These are phyloP conservation scores for Mortierella sp. DNA, from an alignment of 371 early-diverging fungal species.

Conservation along the genomic window DNA sequence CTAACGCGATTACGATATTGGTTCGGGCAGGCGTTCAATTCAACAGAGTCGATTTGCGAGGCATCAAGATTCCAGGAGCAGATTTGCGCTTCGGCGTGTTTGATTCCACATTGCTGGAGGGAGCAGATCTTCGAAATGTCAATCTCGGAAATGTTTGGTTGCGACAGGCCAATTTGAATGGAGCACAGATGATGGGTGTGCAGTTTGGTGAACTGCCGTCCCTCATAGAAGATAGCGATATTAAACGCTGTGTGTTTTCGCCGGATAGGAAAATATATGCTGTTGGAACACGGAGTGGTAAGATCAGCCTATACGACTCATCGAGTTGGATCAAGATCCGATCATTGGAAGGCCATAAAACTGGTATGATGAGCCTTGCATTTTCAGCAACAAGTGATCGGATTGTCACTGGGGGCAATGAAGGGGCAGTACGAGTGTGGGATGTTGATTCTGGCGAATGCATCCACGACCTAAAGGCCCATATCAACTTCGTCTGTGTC, in stretches of 20 bases:
- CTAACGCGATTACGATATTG: slow-evolving; percentile 30
- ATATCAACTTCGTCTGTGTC: not conserved
- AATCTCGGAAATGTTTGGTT: slow-evolving; percentile 6
- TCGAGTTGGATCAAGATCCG: slow-evolving; percentile 1
- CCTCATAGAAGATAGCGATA: slow-evolving; percentile 3
- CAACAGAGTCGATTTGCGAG: slow-evolving; percentile 13
- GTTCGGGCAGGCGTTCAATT: slow-evolving; percentile 15
- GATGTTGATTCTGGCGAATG: not conserved
- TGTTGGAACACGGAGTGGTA: not conserved
- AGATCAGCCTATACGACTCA: slow-evolving; percentile 4
- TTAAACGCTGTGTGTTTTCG: not conserved
- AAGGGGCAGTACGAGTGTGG: slow-evolving; percentile 3
- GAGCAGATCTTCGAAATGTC: slow-evolving; percentile 9
- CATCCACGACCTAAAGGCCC: not conserved
- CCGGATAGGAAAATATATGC: slow-evolving; percentile 2
- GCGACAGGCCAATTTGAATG: slow-evolving; percentile 15
- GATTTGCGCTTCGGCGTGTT: slow-evolving; percentile 9
- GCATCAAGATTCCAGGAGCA: slow-evolving; percentile 12
- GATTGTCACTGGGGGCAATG: not conserved
- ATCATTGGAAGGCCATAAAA: not conserved
- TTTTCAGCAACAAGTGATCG: not conserved
- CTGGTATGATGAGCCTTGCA: not conserved
- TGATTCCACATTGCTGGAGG: slow-evolving; percentile 8
- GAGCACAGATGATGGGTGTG: slow-evolving; percentile 3
- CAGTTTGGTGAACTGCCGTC: slow-evolving; percentile 13